Evolutionary conservation across 164 flowering plant genomes (phyloP), one percentile per base, ranked within the genome.

Genomic region (Malania oleifera): DNA sequence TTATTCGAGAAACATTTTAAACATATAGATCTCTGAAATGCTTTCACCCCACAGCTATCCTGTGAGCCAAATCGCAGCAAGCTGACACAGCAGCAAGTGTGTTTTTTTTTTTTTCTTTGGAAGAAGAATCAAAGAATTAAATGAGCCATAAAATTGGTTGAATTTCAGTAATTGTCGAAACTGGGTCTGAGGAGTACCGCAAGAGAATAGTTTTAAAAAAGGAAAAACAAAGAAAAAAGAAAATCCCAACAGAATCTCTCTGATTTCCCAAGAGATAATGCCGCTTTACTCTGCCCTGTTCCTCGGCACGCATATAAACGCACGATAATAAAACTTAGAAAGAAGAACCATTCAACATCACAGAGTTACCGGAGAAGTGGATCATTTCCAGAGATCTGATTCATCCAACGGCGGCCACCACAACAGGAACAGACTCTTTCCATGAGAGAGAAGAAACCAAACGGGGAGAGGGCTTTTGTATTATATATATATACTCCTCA

Each of bases 321-420:
- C 11, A 35, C 20, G 40, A 25, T 13, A 39, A 25, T 35, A 26
- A 28, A 56, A 20, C 22, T 38, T n/a, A 22, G 18, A 55, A 25
- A 24, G 8, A 18, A 52, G 18, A 50, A 26, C 9, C 4, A 15
- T 50, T n/a, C 11, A 50, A 26, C 20, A 27, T 31, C 24, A 29
- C 23, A 49, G 60, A 28, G 34, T 57, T 54, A 66, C 77, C 71
- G 4, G 58, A 46, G 29, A 57, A 57, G 7, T 54, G 70, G 45
- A 61, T 69, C 70, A 72, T 61, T 69, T 76, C 72, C 68, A 64
- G 73, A 69, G 79, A 72, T 72, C 74, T 56, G 54, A 37, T 52
- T 41, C 50, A 38, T 43, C 56, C 54, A 15, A 45, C 39, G 65
- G 8, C 25, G 38, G 37, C 34, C 24, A 45, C 41, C 44, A 39